Evolutionary conservation across 495 filamentous ascomycete species (phyloP).

Genomic region (Neurospora pannonica): DNA sequence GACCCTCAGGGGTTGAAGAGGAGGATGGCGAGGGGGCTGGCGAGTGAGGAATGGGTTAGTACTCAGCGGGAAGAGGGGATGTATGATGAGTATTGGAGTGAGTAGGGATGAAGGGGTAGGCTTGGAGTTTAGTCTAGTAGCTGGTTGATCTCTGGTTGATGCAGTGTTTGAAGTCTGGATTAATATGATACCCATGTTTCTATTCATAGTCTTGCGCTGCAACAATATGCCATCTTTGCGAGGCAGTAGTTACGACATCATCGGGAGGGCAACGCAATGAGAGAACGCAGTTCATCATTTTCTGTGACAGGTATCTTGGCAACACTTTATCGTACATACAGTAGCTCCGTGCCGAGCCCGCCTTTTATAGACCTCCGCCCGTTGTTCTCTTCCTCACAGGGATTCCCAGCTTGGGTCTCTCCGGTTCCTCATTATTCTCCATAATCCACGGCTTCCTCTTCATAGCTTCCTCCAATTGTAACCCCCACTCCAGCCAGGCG

Average conservation of each 20-base stretch:
- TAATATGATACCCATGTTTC: background rate
- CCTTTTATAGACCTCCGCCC: background rate
- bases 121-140: background rate
- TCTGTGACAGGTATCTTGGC: background rate
- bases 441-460: constrained; percentile 18
- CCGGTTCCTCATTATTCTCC: background rate
- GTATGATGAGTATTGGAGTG: constrained; percentile 33
- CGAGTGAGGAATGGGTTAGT: constrained; percentile 63
- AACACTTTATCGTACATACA: background rate
- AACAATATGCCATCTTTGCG: background rate
- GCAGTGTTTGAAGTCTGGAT: background rate
- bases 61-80: constrained; percentile 56
- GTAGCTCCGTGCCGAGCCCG: background rate
- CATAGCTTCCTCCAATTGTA: constrained; percentile 46
- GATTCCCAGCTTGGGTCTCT: background rate
- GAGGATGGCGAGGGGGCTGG: constrained; percentile 52
- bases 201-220: background rate
- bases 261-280: background rate
- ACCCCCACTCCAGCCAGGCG: constrained; percentile 79
- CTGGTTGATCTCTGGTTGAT: background rate
- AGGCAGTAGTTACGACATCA: background rate
- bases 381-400: background rate
- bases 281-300: background rate
- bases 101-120: constrained; percentile 5
- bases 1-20: constrained; percentile 52